Evolutionary conservation across 768 basidiomycete species (phyloP).

Genomic region (Boletellus sp.): DNA sequence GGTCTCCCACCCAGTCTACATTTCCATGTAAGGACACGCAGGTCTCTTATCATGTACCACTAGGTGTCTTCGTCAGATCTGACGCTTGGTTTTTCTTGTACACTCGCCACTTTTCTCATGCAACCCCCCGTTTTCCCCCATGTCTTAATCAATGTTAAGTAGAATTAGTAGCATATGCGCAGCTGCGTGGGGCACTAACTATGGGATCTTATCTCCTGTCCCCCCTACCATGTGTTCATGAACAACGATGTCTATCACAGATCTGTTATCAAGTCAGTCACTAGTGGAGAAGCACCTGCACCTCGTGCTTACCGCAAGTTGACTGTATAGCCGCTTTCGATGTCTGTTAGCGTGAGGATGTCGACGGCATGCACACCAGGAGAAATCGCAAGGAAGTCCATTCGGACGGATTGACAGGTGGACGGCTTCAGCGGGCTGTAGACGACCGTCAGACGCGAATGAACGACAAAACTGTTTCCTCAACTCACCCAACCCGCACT

Average conservation of each 20-base stretch:
- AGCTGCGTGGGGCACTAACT: slow-evolving; percentile 12
- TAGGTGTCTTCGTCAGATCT: slow-evolving; percentile 14
- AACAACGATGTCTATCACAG: slow-evolving; percentile 72
- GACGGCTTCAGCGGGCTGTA: slow-evolving; percentile 72
- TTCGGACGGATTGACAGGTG: slow-evolving; percentile 81
- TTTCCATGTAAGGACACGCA: slow-evolving; percentile 7
- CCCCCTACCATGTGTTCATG: slow-evolving; percentile 42
- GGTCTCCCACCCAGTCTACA: not conserved
- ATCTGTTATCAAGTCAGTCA: slow-evolving; percentile 39
- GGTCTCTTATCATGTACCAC: slow-evolving; percentile 17
- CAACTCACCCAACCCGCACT: slow-evolving; percentile 71
- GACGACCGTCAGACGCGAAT: slow-evolving; percentile 1
- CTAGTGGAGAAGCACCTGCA: not conserved
- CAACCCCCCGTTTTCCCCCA: slow-evolving; percentile 5
- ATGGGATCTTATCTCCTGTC: slow-evolving; percentile 7
- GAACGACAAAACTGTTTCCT: not conserved
- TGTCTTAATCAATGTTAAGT: not conserved
- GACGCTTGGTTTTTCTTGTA: slow-evolving; percentile 20
- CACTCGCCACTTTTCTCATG: slow-evolving; percentile 17
- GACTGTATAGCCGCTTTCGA: slow-evolving; percentile 67
- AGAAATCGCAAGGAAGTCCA: slow-evolving; percentile 78
- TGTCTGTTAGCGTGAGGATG: slow-evolving; percentile 66
- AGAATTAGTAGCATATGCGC: slow-evolving; percentile 6
- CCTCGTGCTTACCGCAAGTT: slow-evolving; percentile 58
- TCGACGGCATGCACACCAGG: slow-evolving; percentile 80